Evolutionary conservation across 371 early-diverging fungal genomes (phyloP).

Genomic region (Rhizomucor pusillus): DNA sequence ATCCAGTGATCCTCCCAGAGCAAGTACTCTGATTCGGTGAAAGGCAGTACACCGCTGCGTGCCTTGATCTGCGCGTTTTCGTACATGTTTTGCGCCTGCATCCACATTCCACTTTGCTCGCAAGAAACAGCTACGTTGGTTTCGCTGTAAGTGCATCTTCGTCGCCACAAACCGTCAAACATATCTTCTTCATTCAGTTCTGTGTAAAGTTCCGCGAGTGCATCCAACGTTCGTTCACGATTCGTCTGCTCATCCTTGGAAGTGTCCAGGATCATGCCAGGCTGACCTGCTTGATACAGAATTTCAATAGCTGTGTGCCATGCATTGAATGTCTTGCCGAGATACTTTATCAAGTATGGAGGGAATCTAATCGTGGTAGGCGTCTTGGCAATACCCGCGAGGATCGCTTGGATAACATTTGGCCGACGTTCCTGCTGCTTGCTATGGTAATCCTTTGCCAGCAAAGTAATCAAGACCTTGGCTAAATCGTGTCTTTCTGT

Average conservation of each 20-base stretch:
- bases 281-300: slow-evolving; percentile 55
- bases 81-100: slow-evolving; percentile 88
- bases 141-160: slow-evolving; percentile 89
- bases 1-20: slow-evolving; percentile 99
- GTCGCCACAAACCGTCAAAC: slow-evolving; percentile 92
- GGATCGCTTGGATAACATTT: slow-evolving; percentile 90
- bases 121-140: slow-evolving; percentile 96
- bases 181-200: slow-evolving; percentile 85
- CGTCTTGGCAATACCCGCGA: slow-evolving; percentile 83
- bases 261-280: slow-evolving; percentile 45
- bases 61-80: slow-evolving; percentile 95
- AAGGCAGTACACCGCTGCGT: slow-evolving; percentile 81
- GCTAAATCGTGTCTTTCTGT: slow-evolving; percentile 83
- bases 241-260: slow-evolving; percentile 84
- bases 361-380: slow-evolving; percentile 76
- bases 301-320: slow-evolving; percentile 88
- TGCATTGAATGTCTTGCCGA: slow-evolving; percentile 87
- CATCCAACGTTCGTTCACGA: slow-evolving; percentile 88
- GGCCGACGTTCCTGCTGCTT: slow-evolving; percentile 79
- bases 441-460: slow-evolving; percentile 90
- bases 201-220: slow-evolving; percentile 80
- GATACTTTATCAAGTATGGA: slow-evolving; percentile 89
- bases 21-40: slow-evolving; percentile 95
- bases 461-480: slow-evolving; percentile 75
- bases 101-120: slow-evolving; percentile 95